Percentiles rank a stretch among this genome's conserved stretches.
These are phyloP conservation scores for Blastobotrys indianensis DNA, from an alignment of 1,139 yeast genomes.

Conservation along the genomic window DNA sequence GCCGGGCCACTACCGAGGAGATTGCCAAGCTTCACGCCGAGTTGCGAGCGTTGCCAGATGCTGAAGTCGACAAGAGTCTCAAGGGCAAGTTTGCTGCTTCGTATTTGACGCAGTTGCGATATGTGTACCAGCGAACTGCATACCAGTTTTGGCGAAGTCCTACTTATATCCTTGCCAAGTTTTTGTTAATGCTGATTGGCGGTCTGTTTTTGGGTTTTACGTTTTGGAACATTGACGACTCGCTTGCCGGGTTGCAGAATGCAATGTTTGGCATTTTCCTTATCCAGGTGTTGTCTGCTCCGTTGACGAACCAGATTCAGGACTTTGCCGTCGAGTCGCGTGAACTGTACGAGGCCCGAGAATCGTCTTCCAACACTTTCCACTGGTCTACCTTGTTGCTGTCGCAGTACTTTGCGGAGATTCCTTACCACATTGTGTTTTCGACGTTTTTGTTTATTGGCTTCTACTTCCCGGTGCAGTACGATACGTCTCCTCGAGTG, in stretches of 20 bases:
- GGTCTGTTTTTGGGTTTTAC: slow-evolving; percentile 50
- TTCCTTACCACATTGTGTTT: slow-evolving; percentile 36
- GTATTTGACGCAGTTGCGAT: slow-evolving; percentile 34
- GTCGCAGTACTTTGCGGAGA: slow-evolving; percentile 39
- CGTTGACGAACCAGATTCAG: slow-evolving; percentile 53
- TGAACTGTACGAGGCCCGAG: slow-evolving; percentile 57
- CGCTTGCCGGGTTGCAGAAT: slow-evolving; percentile 32
- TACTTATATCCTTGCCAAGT: slow-evolving; percentile 41
- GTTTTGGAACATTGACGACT: slow-evolving; percentile 36
- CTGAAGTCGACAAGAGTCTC: slow-evolving; percentile 16
- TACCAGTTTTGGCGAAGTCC: slow-evolving; percentile 43
- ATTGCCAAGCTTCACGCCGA: slow-evolving; percentile 33
- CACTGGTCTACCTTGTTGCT: slow-evolving; percentile 47
- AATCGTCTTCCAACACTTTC: slow-evolving; percentile 56
- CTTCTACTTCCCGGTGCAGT: slow-evolving; percentile 41
- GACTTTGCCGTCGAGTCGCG: slow-evolving; percentile 42
- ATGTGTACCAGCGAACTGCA: slow-evolving; percentile 36
- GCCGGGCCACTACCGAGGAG: slow-evolving; percentile 35
- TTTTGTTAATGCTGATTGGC: slow-evolving; percentile 42
- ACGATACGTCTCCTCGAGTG: slow-evolving; percentile 35
- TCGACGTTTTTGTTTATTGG: slow-evolving; percentile 29
- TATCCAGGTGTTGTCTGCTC: slow-evolving; percentile 46
- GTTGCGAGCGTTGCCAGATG: slow-evolving; percentile 24
- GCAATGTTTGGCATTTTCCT: slow-evolving; percentile 45
- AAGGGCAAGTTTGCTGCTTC: slow-evolving; percentile 30